These are phyloP conservation scores for Protea cynaroides DNA, from an alignment of 164 flowering plant species.

Conservation along the genomic window DNA sequence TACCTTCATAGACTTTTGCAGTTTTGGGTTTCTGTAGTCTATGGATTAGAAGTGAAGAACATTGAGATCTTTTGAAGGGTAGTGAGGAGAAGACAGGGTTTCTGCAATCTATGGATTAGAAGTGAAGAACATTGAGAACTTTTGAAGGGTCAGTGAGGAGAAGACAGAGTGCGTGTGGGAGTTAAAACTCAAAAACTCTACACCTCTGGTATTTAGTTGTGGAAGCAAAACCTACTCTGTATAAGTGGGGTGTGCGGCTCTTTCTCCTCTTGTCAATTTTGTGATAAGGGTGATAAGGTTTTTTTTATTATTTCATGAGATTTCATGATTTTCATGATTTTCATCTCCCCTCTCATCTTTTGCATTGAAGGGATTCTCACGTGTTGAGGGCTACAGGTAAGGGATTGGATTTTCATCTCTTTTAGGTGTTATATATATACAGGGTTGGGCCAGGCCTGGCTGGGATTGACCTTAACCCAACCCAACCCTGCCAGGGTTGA, in stretches of 20 bases:
- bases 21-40: neutral
- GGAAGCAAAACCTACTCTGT: neutral
- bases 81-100: neutral
- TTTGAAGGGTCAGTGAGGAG: too few relatives aligned
- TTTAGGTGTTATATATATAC: too few relatives aligned
- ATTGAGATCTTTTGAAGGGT: too few relatives aligned
- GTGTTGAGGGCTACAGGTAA: too few relatives aligned
- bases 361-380: too few relatives aligned
- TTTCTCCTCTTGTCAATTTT: conserved; percentile 3
- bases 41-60: neutral
- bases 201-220: neutral
- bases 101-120: neutral
- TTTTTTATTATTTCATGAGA: neutral
- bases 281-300: conserved; percentile 14
- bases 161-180: neutral
- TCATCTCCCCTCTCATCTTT: neutral
- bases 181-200: neutral
- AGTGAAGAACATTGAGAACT: too few relatives aligned
- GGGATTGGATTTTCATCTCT: neutral
- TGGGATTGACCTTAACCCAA: too few relatives aligned
- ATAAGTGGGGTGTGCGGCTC: conserved; percentile 6
- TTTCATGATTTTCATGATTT: too few relatives aligned
- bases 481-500: too few relatives aligned
- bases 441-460: too few relatives aligned
- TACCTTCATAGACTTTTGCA: conserved; percentile 1